Percentiles rank a stretch among this genome's conserved stretches.
These are phyloP conservation scores for Usnea hakonensis DNA, from an alignment of 495 filamentous ascomycete genomes.

Conservation along the genomic window DNA sequence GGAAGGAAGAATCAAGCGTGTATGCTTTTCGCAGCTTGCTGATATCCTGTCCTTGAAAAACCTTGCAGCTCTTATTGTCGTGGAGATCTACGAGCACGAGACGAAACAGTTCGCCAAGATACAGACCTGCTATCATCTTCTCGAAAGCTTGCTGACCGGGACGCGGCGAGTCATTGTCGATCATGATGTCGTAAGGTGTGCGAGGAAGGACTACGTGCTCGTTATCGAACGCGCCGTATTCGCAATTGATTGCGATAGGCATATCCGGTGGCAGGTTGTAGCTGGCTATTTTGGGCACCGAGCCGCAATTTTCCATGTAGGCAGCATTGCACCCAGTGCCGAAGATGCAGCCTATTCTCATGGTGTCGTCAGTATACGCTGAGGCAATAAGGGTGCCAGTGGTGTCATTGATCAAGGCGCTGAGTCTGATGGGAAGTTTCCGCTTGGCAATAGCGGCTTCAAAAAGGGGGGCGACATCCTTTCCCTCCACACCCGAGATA, in stretches of 20 bases:
- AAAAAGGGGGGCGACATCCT: constrained; percentile 90
- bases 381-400: constrained; percentile 99
- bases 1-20: constrained; percentile 82
- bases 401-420: constrained; percentile 93
- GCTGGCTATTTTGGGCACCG: constrained; percentile 88
- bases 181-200: constrained; percentile 72
- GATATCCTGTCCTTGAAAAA: constrained; percentile 80
- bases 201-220: constrained; percentile 87
- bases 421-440: constrained; percentile 88
- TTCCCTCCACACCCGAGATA: constrained; percentile 89
- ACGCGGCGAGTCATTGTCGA: constrained; percentile 88
- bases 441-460: constrained; percentile 72
- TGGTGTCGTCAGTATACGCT: constrained; percentile 80
- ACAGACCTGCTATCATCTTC: constrained; percentile 96
- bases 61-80: constrained; percentile 62
- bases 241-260: constrained; percentile 97
- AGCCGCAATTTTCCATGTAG: constrained; percentile 91
- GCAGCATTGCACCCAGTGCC: constrained; percentile 97
- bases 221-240: constrained; percentile 98
- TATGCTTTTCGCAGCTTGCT: constrained; percentile 72
- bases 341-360: constrained; percentile 97
- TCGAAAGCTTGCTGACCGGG: constrained; percentile 95
- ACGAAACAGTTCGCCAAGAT: constrained; percentile 92
- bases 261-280: constrained; percentile 83
- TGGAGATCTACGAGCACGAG: constrained; percentile 80